Evolutionary conservation across 352 stramenopile genomes (phyloP), one percentile per base, ranked within the genome.

Genomic region (Nothophytophthora sp.): DNA sequence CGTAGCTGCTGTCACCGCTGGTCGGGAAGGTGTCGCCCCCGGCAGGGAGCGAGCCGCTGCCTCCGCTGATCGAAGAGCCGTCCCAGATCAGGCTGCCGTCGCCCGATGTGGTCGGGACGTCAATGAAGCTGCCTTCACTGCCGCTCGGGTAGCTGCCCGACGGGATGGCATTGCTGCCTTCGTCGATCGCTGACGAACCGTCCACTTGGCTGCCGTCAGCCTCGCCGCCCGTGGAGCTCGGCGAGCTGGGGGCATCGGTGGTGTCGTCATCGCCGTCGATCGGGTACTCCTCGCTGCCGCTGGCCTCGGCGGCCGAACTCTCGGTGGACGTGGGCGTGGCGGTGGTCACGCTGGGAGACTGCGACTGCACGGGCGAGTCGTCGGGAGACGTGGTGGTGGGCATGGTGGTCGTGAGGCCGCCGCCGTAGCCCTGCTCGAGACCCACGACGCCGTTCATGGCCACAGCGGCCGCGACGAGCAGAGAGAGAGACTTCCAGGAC

Each of bases 291-390:
- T 36, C 48, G 15, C 37, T 55, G 1, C 2, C 48, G 37, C 37
- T 48, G 3, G 24, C 13, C 16, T 55, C 19, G 20, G 15, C 29
- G 18, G 11, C 7, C 25, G 48, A 55, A 22, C 48, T 47, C 20
- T 55, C 48, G 13, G 48, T 55, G 20, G 37, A 43, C 13, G 29
- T 41, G 8, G 48, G 37, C 28, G 48, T 19, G 15, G 48, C 28
- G 3, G 36, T 48, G 3, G 47, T 47, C 7, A 16, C 27, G 10
- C 11, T 15, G 5, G 46, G 46, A 5, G 30, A 11, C 29, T 38
- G 11, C 10, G 37, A 32, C 18, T 40, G 44, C 10, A 19, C 36
- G 15, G 46, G 25, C 22, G 46, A 41, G n/a, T 47, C 48, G 15
- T 13, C 30, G 3, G 38, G 11, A 11, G 27, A 15, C 1, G 18